phyloP scores from a whole-genome alignment of 306 rosid species.

The Vicia villosa region DNA sequence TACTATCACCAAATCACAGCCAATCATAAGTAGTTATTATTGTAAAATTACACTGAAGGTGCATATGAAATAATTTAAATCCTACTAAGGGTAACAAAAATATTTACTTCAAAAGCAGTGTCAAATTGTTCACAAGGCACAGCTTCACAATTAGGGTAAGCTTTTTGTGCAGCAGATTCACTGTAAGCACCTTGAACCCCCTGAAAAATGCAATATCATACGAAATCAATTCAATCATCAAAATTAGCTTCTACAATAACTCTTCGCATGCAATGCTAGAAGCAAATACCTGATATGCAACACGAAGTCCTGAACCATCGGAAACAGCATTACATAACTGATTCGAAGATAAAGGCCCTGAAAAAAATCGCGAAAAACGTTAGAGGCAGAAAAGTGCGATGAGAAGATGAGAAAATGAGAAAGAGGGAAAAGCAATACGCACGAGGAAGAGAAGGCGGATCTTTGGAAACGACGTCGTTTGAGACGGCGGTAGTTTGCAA shows the following conservation, averaged over 20 bases:
- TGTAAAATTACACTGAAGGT: background rate
- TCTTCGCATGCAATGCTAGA: conserved; percentile 3
- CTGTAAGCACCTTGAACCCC: conserved; percentile 94
- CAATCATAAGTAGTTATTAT: background rate
- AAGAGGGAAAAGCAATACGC: background rate
- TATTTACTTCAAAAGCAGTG: conserved; percentile 75
- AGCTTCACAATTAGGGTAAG: conserved; percentile 93
- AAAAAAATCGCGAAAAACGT: conserved; percentile 14
- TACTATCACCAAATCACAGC: background rate
- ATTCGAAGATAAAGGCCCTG: conserved; percentile 79
- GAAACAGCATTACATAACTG: conserved; percentile 53
- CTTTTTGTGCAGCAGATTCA: conserved; percentile 89
- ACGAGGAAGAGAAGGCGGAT: conserved; percentile 62
- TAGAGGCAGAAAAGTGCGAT: background rate
- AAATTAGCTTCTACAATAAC: background rate
- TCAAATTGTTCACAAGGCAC: conserved; percentile 97
- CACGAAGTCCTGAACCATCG: conserved; percentile 74
- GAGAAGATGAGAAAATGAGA: background rate
- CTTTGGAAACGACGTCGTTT: conserved; percentile 52
- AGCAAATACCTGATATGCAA: conserved; percentile 78
- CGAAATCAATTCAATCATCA: background rate
- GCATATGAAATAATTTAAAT: background rate
- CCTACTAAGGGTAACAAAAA: background rate
- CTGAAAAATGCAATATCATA: conserved; percentile 46
- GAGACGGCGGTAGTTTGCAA: conserved; percentile 38